phyloP scores from a whole-genome alignment of 2,329 filamentous ascomycete species.

The Colletotrichum sp. region DNA sequence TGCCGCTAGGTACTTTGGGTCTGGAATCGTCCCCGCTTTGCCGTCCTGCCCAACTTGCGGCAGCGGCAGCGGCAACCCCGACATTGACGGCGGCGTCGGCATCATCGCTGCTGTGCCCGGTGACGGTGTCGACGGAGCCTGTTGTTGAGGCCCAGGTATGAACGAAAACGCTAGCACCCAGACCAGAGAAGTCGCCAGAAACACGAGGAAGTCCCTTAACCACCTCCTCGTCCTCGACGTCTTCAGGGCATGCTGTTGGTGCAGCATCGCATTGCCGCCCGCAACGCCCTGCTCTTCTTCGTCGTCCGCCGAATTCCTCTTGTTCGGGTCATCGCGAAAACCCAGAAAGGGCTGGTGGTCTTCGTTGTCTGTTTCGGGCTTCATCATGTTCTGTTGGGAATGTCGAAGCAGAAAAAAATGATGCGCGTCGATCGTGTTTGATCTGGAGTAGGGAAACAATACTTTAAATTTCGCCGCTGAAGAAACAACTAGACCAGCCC shows the following conservation, averaged over 20 bases:
- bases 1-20: background rate
- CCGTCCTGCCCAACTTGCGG: background rate
- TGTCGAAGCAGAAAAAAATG: background rate
- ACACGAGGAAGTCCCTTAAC: background rate
- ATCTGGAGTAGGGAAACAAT: background rate
- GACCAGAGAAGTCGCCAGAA: slow-evolving; percentile 23
- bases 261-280: background rate
- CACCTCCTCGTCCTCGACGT: background rate
- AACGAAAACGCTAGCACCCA: slow-evolving; percentile 23
- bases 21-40: background rate
- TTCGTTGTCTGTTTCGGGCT: background rate
- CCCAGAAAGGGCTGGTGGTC: slow-evolving; percentile 13
- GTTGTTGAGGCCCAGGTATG: background rate
- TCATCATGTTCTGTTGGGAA: background rate
- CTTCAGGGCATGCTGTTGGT: background rate
- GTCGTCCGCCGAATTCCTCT: background rate
- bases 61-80: background rate
- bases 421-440: background rate
- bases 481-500: background rate
- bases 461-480: background rate
- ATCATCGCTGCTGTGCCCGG: background rate
- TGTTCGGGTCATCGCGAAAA: background rate
- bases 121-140: background rate
- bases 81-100: background rate
- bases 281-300: background rate